Conservation (phyloP, 768 basidiomycete species). For the Russula sp. region DNA sequence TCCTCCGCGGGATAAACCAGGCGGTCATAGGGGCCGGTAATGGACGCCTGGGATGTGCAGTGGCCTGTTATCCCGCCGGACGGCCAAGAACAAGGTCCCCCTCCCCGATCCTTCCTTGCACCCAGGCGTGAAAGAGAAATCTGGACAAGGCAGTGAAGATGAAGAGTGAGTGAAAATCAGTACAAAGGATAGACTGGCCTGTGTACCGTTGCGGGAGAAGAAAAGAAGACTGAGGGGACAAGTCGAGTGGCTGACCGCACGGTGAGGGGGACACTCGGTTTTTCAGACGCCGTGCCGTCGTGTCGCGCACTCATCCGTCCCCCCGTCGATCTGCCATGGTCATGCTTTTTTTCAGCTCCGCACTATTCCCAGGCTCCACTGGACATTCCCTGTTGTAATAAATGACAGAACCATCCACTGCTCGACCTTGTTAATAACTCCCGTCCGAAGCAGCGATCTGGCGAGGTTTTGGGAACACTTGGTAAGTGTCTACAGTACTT, state of each 20-base stretch:
- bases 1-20: neutral
- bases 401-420: too few species aligned
- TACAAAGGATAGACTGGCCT: neutral
- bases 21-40: neutral
- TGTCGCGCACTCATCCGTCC: neutral
- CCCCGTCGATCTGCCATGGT: too few species aligned
- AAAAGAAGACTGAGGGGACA: neutral
- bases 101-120: neutral
- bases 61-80: neutral
- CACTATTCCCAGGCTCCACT: neutral
- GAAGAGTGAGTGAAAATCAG: neutral
- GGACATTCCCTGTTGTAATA: neutral
- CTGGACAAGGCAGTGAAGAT: neutral
- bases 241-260: neutral
- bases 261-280: neutral
- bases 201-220: neutral
- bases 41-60: neutral
- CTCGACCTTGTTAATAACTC: too few species aligned
- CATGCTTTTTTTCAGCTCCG: too few species aligned
- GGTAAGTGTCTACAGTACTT: neutral
- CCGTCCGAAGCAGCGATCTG: neutral
- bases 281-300: neutral
- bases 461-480: neutral
- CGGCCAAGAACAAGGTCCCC: neutral
- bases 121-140: neutral